Base-by-base conservation (phyloP, 768 basidiomycete genomes). In the Mycena alexandri region DNA sequence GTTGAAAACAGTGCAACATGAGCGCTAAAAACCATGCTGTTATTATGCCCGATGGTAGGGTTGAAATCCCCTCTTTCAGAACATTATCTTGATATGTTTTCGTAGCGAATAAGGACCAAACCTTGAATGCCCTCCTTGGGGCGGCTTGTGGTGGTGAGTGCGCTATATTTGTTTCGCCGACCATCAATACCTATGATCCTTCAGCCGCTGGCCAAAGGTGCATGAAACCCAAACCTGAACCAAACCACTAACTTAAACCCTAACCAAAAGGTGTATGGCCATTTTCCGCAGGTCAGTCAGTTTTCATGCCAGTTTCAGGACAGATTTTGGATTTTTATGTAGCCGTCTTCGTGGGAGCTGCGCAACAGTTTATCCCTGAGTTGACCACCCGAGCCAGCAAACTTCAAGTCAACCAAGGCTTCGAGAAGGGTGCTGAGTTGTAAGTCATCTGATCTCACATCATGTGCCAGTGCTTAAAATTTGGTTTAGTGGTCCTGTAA, bases 231-330 rank as follows among this genome's bases (percentile, higher is more conserved):
- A n/a, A n/a, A n/a, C n/a, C n/a, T n/a, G n/a, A n/a, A n/a, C n/a
- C n/a, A n/a, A n/a, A n/a, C n/a, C n/a, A n/a, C n/a, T n/a, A n/a
- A n/a, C n/a, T n/a, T n/a, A n/a, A n/a, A n/a, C n/a, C n/a, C n/a
- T n/a, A n/a, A n/a, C n/a, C n/a, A n/a, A n/a, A n/a, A n/a, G n/a
- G 67, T 99, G 96, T 81, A 98, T 98, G 96, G 96, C 96, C 13
- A 83, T 97, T 44, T 97, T 95, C 21, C n/a, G n/a, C n/a, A n/a
- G n/a, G 95, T 96, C 41, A 93, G 94, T 92, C 69, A 74, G 89
- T 46, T 19, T 43, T 13, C 11, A 33, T 60, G 10, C 10, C 38
- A 29, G 38, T n/a, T n/a, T 44, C 5, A 52, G 13, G 25, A 10
- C 33, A 12, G 11, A 29, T 38, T 44, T 51, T 22, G 47, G 19